Base-by-base conservation (phyloP, 1,139 yeast species). In the Candida pseudoviswanathii region DNA sequence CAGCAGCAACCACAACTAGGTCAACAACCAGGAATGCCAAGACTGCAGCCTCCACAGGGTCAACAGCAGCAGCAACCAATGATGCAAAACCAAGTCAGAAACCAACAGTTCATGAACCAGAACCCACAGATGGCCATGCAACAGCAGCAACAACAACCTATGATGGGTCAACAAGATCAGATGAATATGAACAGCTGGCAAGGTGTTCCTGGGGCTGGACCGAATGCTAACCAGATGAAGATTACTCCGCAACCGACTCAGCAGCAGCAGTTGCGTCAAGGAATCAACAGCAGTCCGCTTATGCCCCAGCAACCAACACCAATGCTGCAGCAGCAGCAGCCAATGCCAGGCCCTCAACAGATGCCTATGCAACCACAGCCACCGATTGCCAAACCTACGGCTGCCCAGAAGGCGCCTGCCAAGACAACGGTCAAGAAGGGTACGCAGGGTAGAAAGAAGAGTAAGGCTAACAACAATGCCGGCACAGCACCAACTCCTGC, bases 301-400 rank as follows among this genome's bases (percentile, higher is more conserved):
- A 55, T 64, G 49, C 67, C 69, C 3, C 62, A 57, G 56, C 56
- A 33, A 56, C 53, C 25, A 4, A 57, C 65, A 3, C 67, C 70
- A n/a, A 50, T 55, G 40, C 54, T 52, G 37, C 48, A 47, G 32
- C 48, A 43, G 9, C 60, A 58, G 41, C 55, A 49, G 42, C 59
- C 47, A 45, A 60, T 49, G 45, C 56, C 47, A 27, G 40, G 36
- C 5, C 47, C 47, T 22, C 55, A 47, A 41, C 55, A 52, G 49
- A 46, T 49, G 31, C 52, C 61, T 47, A 45, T 55, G 43, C 52
- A 51, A 27, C 49, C 57, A 11, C 54, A 44, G 41, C 58, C 52
- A 32, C 58, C 56, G 45, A 50, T 54, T 37, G 43, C 52, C 26
- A 46, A 55, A 29, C 49, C 57, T 38, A 52, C 56, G 47, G 44